Evolutionary conservation across 1,284 basidiomycete species (phyloP), one percentile per base, ranked within the genome.

Genomic region (Heterobasidion occidentale): DNA sequence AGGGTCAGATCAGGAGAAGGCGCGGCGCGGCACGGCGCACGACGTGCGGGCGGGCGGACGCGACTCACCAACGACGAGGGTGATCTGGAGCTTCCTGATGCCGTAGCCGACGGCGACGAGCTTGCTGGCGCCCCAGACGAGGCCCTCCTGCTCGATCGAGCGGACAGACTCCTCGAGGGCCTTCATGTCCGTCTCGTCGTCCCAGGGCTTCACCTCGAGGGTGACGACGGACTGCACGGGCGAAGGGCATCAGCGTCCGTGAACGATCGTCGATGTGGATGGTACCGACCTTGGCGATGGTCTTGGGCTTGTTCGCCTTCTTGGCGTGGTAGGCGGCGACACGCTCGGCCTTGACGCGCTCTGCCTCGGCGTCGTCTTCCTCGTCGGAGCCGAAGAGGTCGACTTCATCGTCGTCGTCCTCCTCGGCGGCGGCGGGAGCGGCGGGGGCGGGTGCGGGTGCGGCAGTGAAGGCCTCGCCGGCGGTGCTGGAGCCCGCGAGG

Each of bases 181-280:
- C 54, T 70, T 80, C 93, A 99, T 94, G 77, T 98, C 92, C 59
- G 96, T 99, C 80, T 98, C 94, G 72, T 98, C 95, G 71, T 99
- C 96, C 96, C 95, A 96, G 51, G 95, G 96, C 78, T 98, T 99
- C 62, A 99, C 94, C 65, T 98, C 94, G 66, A 98, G 77, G 55
- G 97, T 99, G 55, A 96, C 93, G 60, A 96, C 83, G 63, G 93
- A 96, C 92, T 94, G 69, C 55, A 68, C 57, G 46, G 44, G 51
- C 52, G 38, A 19, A 44, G 9, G 15, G 46, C 33, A 61, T 67
- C 57, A 67, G 63, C 58, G 59, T 60, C 55, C 33, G 34, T 44
- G 53, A 33, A 46, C 9, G 52, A 38, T 45, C 42, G n/a, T 45
- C n/a, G 38, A 46, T n/a, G 12, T 7, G n/a, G 50, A 36, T 4